phyloP scores from a whole-genome alignment of 2,329 filamentous ascomycete genomes.

The Aspergillus clavatus region DNA sequence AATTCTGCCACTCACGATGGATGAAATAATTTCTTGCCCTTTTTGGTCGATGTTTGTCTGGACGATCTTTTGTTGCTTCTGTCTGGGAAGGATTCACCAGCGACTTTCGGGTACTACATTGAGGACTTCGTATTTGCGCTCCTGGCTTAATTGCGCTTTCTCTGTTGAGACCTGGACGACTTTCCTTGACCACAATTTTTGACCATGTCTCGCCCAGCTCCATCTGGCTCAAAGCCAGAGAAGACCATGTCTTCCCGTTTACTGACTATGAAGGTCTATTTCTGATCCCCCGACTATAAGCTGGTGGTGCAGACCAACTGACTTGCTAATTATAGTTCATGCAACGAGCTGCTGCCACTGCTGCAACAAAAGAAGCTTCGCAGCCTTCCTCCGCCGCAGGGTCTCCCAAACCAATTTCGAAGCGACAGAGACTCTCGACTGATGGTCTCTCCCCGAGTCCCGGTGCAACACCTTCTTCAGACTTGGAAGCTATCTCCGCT shows the following conservation, averaged over 20 bases:
- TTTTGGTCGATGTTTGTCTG: slow-evolving; percentile 11
- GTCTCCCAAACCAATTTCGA: slow-evolving; percentile 26
- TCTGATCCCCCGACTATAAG: slow-evolving; percentile 3
- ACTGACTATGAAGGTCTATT: slow-evolving; percentile 77
- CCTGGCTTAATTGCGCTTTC: not conserved
- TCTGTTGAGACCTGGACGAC: not conserved
- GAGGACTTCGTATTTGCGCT: slow-evolving; percentile 3
- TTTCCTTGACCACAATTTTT: not conserved
- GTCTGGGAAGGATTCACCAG: not conserved
- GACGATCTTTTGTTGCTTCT: not conserved
- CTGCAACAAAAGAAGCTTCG: slow-evolving; percentile 39
- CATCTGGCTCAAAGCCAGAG: slow-evolving; percentile 52
- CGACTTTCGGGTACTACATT: not conserved
- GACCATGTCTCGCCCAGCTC: slow-evolving; percentile 34
- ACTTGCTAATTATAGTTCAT: slow-evolving; percentile 59
- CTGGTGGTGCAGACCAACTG: slow-evolving; percentile 5
- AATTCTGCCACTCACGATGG: slow-evolving; percentile 17
- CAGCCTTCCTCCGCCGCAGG: slow-evolving; percentile 48
- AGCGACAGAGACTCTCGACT: slow-evolving; percentile 33
- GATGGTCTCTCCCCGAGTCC: slow-evolving; percentile 17
- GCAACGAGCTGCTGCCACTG: slow-evolving; percentile 73
- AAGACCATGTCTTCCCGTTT: slow-evolving; percentile 81
- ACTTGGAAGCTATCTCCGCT: slow-evolving; percentile 37
- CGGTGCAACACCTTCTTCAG: slow-evolving; percentile 25
- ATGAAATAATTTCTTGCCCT: slow-evolving; percentile 10